Conservation (phyloP, 495 filamentous ascomycete genomes). For the Sphaerosporella brunnea region DNA sequence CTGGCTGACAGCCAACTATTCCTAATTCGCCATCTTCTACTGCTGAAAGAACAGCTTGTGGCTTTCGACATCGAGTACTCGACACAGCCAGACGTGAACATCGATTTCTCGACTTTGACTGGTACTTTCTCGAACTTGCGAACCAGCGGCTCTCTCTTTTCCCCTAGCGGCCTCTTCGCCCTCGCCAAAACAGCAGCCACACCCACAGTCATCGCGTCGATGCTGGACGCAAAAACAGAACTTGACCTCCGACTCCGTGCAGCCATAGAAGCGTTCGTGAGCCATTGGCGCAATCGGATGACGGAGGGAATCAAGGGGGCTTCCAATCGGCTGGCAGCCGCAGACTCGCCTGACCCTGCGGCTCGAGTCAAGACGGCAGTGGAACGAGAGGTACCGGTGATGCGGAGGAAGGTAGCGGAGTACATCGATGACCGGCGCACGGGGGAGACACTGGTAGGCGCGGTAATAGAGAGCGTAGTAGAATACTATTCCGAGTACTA, state of each 20-base stretch:
- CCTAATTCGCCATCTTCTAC: slow-evolving; percentile 53
- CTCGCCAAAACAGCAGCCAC: slow-evolving; percentile 42
- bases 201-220: slow-evolving; percentile 46
- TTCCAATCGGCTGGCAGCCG: slow-evolving; percentile 13
- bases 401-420: slow-evolving; percentile 32
- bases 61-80: slow-evolving; percentile 60
- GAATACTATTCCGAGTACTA: slow-evolving; percentile 44
- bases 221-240: slow-evolving; percentile 46
- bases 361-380: slow-evolving; percentile 7
- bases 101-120: slow-evolving; percentile 52
- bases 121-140: slow-evolving; percentile 57
- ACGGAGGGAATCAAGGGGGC: slow-evolving; percentile 12
- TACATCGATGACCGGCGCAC: slow-evolving; percentile 44
- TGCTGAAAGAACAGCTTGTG: slow-evolving; percentile 61
- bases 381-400: slow-evolving; percentile 16
- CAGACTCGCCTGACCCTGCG: slow-evolving; percentile 19
- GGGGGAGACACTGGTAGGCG: slow-evolving; percentile 43
- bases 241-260: slow-evolving; percentile 26
- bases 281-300: slow-evolving; percentile 22
- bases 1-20: slow-evolving; percentile 48
- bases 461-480: slow-evolving; percentile 38
- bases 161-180: slow-evolving; percentile 41
- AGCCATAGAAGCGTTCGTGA: slow-evolving; percentile 21
- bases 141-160: slow-evolving; percentile 50
- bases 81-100: slow-evolving; percentile 38